These are phyloP conservation scores for Penicillium griseofulvum DNA, from an alignment of 2,329 filamentous ascomycete species.

Conservation along the genomic window DNA sequence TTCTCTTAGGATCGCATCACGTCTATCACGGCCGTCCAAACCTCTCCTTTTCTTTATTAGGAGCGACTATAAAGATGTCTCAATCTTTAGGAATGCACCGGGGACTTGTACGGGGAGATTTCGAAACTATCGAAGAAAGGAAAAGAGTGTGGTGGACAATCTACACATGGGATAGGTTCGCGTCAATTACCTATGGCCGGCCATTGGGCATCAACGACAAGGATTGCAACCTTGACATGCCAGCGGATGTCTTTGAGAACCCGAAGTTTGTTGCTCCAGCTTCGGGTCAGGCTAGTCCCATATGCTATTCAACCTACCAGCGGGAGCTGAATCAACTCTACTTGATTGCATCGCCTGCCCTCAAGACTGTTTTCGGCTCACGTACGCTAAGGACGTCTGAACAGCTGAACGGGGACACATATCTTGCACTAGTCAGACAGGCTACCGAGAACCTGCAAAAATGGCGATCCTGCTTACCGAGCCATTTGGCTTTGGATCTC, in stretches of 20 bases:
- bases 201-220: constrained; percentile 45
- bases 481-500: constrained; percentile 19
- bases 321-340: constrained; percentile 26
- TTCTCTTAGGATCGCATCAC: constrained; percentile 42
- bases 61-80: constrained; percentile 39
- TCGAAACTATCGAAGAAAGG: constrained; percentile 34
- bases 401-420: constrained; percentile 18
- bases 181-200: constrained; percentile 42
- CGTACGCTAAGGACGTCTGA: constrained; percentile 20
- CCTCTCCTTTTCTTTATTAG: constrained; percentile 39
- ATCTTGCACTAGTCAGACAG: constrained; percentile 16
- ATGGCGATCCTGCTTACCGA: constrained; percentile 18
- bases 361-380: constrained; percentile 26
- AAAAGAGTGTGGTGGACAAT: constrained; percentile 46
- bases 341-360: constrained; percentile 22
- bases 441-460: constrained; percentile 19
- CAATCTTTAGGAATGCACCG: constrained; percentile 38
- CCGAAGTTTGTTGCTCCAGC: constrained; percentile 22
- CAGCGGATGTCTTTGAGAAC: constrained; percentile 34
- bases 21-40: constrained; percentile 46
- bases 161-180: constrained; percentile 45
- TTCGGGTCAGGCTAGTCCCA: not conserved
- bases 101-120: constrained; percentile 20
- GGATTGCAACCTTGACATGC: constrained; percentile 39
- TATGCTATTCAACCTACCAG: constrained; percentile 26